Conservation (phyloP, 1,284 basidiomycete species). For the Leccinum solheimii region DNA sequence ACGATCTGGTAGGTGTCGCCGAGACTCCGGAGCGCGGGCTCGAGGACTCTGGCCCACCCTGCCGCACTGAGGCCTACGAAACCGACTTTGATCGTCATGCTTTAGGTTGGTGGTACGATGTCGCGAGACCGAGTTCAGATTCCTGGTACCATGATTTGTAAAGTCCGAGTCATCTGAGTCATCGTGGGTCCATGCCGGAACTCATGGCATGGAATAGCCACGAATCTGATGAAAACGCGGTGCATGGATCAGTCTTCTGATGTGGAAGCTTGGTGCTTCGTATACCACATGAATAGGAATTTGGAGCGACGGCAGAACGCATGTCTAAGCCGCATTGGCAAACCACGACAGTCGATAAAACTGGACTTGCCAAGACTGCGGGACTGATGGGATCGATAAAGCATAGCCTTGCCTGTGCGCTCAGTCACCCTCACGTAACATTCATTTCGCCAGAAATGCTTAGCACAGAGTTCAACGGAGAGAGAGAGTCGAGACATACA, state of each 20-base stretch:
- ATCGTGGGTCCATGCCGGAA: not conserved
- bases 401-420: not conserved
- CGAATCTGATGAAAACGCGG: not conserved
- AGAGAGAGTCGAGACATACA: not conserved
- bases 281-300: not conserved
- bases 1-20: slow-evolving; percentile 17
- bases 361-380: not conserved
- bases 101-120: not conserved
- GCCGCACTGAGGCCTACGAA: slow-evolving; percentile 16
- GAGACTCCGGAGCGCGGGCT: slow-evolving; percentile 12
- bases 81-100: slow-evolving; percentile 14
- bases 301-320: not conserved
- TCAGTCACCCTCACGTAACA: not conserved
- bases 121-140: not conserved
- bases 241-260: not conserved
- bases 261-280: not conserved
- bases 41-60: slow-evolving; percentile 13
- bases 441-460: not conserved
- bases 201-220: not conserved
- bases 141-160: not conserved
- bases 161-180: not conserved
- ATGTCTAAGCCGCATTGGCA: too few relatives aligned
- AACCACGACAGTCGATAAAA: not conserved
- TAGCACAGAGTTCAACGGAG: not conserved
- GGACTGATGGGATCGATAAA: not conserved